A percentile compares a stretch with the other conserved stretches of the same genome.
These are phyloP conservation scores for Paracoccidioides lutzii DNA, from an alignment of 2,329 filamentous ascomycete species.

Conservation along the genomic window DNA sequence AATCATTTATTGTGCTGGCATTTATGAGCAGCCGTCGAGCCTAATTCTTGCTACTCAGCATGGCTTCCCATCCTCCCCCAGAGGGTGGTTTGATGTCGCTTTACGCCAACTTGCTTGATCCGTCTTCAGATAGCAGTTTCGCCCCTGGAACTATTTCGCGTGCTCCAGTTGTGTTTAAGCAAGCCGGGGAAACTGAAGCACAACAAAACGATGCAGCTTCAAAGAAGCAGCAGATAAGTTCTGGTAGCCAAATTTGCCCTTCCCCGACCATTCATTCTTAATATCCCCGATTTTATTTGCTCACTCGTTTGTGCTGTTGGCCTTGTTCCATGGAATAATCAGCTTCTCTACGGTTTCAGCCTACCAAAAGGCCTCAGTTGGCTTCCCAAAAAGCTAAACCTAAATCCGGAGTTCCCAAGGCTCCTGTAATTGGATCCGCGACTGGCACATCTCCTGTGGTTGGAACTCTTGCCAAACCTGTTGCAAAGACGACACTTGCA, in stretches of 20 bases:
- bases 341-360: slow-evolving; percentile 71
- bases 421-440: slow-evolving; percentile 13
- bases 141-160: slow-evolving; percentile 56
- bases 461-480: slow-evolving; percentile 30
- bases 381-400: slow-evolving; percentile 46
- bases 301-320: slow-evolving; percentile 32
- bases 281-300: slow-evolving; percentile 25
- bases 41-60: slow-evolving; percentile 8
- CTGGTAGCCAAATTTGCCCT: slow-evolving; percentile 43
- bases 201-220: slow-evolving; percentile 37
- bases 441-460: slow-evolving; percentile 15
- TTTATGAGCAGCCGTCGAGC: neutral
- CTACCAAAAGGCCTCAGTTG: slow-evolving; percentile 64
- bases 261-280: slow-evolving; percentile 18
- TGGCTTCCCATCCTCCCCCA: slow-evolving; percentile 13
- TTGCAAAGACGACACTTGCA: slow-evolving; percentile 56
- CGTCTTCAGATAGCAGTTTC: slow-evolving; percentile 24
- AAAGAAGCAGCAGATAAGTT: slow-evolving; percentile 52
- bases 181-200: slow-evolving; percentile 38
- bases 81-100: slow-evolving; percentile 50
- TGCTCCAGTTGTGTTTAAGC: slow-evolving; percentile 59
- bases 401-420: slow-evolving; percentile 48
- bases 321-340: slow-evolving; percentile 15
- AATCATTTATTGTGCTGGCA: slow-evolving; percentile 1
- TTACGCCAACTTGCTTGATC: slow-evolving; percentile 71